Evolutionary conservation across 306 rosid species (phyloP).

Genomic region (Cicer pinnatifidum): DNA sequence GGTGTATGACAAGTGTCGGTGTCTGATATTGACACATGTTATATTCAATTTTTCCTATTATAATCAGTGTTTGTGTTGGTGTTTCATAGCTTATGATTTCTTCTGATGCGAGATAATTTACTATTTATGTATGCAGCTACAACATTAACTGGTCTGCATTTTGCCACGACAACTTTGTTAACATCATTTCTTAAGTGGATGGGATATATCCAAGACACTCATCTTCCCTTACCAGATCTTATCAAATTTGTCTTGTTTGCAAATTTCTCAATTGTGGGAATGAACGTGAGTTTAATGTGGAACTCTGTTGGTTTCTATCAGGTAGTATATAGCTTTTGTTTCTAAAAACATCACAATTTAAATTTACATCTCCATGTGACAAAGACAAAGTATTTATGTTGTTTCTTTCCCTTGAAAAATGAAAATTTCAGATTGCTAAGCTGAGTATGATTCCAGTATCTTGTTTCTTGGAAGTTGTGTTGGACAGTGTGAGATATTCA

Average conservation of each 20-base stretch:
- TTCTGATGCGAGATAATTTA: not conserved
- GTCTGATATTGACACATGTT: no score
- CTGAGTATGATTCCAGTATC: slow-evolving; percentile 89
- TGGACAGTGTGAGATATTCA: slow-evolving; percentile 73
- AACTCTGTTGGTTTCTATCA: slow-evolving; percentile 91
- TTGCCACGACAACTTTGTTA: slow-evolving; percentile 73
- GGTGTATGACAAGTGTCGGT: no score
- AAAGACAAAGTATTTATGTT: slow-evolving; percentile 19
- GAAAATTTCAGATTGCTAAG: slow-evolving; percentile 71
- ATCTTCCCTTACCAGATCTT: slow-evolving; percentile 70
- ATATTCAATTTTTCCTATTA: no score
- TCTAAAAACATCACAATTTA: slow-evolving; percentile 19
- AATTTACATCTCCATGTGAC: not conserved
- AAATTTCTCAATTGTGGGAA: slow-evolving; percentile 82
- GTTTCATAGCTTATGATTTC: no score
- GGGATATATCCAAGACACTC: slow-evolving; percentile 73
- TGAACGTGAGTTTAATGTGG: slow-evolving; percentile 91
- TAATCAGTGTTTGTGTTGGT: no score
- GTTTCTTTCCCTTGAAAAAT: slow-evolving; percentile 33
- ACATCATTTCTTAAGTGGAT: slow-evolving; percentile 59
- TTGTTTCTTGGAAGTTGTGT: slow-evolving; percentile 71
- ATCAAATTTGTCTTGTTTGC: slow-evolving; percentile 75
- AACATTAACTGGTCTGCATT: slow-evolving; percentile 80
- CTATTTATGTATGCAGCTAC: slow-evolving; percentile 64
- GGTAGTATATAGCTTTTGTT: slow-evolving; percentile 47